phyloP scores from a whole-genome alignment of 2,329 filamentous ascomycete genomes.

The Clarireedia paspali region DNA sequence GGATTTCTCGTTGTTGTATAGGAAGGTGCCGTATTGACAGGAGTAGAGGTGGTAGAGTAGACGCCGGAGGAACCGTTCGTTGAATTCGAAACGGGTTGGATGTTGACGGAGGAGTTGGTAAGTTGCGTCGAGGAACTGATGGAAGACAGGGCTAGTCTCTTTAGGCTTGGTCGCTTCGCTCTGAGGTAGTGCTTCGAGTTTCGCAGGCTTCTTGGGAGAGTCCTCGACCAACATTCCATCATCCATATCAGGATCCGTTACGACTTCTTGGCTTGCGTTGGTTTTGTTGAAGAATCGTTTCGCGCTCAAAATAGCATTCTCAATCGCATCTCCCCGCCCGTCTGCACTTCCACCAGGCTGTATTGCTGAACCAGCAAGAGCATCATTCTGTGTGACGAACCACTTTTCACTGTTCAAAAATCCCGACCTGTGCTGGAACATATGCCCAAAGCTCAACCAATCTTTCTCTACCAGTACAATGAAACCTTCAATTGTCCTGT shows the following conservation, averaged over 20 bases:
- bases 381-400: constrained; percentile 83
- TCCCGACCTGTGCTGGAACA: constrained; percentile 90
- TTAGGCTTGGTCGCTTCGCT: constrained; percentile 70
- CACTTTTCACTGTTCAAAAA: constrained; percentile 86
- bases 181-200: constrained; percentile 32
- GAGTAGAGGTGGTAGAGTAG: constrained; percentile 91
- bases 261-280: constrained; percentile 55
- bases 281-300: constrained; percentile 85
- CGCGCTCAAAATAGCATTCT: constrained; percentile 76
- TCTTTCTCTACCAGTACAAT: constrained; percentile 94
- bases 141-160: constrained; percentile 92
- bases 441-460: constrained; percentile 95
- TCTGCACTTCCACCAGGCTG: constrained; percentile 48
- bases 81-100: constrained; percentile 89
- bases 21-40: constrained; percentile 93
- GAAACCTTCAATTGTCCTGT: constrained; percentile 87
- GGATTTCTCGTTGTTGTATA: constrained; percentile 92
- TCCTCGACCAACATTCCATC: constrained; percentile 24
- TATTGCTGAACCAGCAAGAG: constrained; percentile 55
- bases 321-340: constrained; percentile 61
- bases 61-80: constrained; percentile 83
- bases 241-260: constrained; percentile 47
- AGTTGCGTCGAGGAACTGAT: constrained; percentile 91
- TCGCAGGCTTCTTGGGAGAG: constrained; percentile 20
- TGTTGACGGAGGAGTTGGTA: constrained; percentile 85